Evolutionary conservation across 495 filamentous ascomycete genomes (phyloP), one percentile per base, ranked within the genome.

Genomic region (Pseudevernia furfuracea): DNA sequence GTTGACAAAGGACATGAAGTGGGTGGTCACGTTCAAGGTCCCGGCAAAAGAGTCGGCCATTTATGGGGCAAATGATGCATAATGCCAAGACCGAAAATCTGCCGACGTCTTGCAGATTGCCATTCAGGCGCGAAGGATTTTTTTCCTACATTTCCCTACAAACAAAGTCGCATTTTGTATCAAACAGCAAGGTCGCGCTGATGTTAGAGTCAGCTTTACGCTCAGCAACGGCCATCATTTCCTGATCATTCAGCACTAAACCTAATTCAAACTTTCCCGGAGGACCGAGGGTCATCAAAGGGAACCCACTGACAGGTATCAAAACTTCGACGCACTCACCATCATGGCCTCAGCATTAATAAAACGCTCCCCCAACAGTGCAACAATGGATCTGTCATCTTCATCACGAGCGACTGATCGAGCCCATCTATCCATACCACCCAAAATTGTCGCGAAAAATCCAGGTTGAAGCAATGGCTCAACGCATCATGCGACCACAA

Each of bases 391-490:
- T 65, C 43, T 60, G 28, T 66, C 63, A 58, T 68, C 70, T 59
- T 68, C 68, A 68, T 58, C 34, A 46, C 39, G 36, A 57, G 52
- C 19, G 12, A 21, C 23, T 41, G 49, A 10, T 61, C 30, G 32
- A 63, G 63, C 53, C 19, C 25, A 23, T 65, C 53, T 37, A 68
- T 66, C 60, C 17, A 9, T 56, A 32, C 39, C 38, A 57, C 58
- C 59, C 49, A 58, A 28, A 64, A 63, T 49, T 53, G 30, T 21
- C 56, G 37, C 67, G 61, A 68, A 68, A 70, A 58, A 71, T 60
- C 58, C 68, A 65, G 63, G 70, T 61, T 70, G 37, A 70, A 41
- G 63, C 59, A 52, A 71, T 71, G 68, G 57, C 66, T 36, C 68
- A 70, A 4, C 63, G 60, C 37, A 60, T 69, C 63, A 57, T 58